Evolutionary conservation across 345 rosid genomes (phyloP).

Genomic region (Cardamine resedifolia): DNA sequence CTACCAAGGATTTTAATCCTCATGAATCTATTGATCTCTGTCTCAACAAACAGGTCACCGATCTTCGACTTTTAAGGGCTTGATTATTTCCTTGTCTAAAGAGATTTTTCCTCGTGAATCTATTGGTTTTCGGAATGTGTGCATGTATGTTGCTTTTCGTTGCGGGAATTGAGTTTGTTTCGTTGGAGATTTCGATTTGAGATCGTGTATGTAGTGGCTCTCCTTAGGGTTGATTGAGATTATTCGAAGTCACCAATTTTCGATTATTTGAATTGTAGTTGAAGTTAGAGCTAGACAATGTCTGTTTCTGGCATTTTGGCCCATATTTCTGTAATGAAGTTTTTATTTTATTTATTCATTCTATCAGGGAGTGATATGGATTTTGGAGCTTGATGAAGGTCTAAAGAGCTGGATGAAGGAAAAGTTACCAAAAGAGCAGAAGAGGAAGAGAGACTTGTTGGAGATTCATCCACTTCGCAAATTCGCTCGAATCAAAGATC

Average conservation of each 20-base stretch:
- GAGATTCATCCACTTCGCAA: constrained; percentile 70
- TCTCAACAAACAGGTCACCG: constrained; percentile 50
- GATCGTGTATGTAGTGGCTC: background rate
- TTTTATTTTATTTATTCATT: background rate
- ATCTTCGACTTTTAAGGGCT: background rate
- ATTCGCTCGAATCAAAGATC: constrained; percentile 57
- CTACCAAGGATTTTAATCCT: constrained; percentile 32
- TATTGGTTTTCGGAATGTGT: constrained; percentile 22
- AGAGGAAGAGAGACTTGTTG: constrained; percentile 52
- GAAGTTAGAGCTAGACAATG: background rate
- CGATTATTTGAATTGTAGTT: background rate
- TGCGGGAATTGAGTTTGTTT: constrained; percentile 11
- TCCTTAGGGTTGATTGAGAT: background rate
- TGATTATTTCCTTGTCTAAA: background rate
- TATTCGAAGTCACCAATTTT: background rate
- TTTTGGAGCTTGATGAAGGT: constrained; percentile 66
- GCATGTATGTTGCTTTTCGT: constrained; percentile 27
- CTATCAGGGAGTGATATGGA: constrained; percentile 79
- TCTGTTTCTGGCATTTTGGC: background rate
- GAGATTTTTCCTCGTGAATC: too few species aligned
- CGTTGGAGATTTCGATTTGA: background rate
- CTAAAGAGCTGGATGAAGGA: constrained; percentile 49
- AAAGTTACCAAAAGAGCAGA: constrained; percentile 53
- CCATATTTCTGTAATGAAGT: background rate
- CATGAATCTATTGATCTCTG: constrained; percentile 44